Evolutionary conservation across 441 rosid species (phyloP).

Genomic region (Manihot esculenta): DNA sequence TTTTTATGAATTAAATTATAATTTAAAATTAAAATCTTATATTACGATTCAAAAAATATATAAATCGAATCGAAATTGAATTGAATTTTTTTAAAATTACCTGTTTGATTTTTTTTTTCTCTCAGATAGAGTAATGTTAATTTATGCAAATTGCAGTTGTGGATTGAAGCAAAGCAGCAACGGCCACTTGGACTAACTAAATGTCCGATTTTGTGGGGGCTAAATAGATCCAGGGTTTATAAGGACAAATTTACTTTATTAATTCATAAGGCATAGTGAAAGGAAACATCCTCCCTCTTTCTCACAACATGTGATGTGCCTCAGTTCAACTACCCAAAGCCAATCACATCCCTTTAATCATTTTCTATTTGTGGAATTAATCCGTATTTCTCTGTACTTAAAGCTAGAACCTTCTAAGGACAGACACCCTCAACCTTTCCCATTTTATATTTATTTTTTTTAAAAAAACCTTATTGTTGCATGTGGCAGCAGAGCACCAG

Average conservation of each 20-base stretch:
- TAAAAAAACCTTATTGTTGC: background rate
- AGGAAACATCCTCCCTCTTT: slow-evolving; percentile 41
- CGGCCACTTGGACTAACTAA: slow-evolving; percentile 16
- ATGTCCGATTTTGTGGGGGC: background rate
- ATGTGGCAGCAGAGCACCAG: background rate
- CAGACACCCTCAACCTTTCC: background rate
- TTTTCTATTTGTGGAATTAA: slow-evolving; percentile 24
- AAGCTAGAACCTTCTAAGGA: slow-evolving; percentile 15
- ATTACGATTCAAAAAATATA: no score
- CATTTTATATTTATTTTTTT: no score
- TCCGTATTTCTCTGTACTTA: slow-evolving; percentile 36
- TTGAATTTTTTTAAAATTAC: no score
- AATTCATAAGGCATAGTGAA: no score
- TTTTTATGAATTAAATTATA: no score
- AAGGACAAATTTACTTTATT: no score
- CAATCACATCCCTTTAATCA: slow-evolving; percentile 8
- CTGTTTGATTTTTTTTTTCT: no score
- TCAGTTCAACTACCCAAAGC: slow-evolving; percentile 1
- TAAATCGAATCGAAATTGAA: no score
- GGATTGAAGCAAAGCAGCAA: slow-evolving; percentile 13
- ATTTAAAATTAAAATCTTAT: no score
- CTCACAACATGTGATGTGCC: slow-evolving; percentile 30
- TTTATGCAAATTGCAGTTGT: background rate
- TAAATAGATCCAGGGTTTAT: slow-evolving; percentile 9
- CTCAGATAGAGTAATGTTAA: no score